These are phyloP conservation scores for Carex pumila DNA, from an alignment of 176 grass and related monocot species.

Conservation along the genomic window DNA sequence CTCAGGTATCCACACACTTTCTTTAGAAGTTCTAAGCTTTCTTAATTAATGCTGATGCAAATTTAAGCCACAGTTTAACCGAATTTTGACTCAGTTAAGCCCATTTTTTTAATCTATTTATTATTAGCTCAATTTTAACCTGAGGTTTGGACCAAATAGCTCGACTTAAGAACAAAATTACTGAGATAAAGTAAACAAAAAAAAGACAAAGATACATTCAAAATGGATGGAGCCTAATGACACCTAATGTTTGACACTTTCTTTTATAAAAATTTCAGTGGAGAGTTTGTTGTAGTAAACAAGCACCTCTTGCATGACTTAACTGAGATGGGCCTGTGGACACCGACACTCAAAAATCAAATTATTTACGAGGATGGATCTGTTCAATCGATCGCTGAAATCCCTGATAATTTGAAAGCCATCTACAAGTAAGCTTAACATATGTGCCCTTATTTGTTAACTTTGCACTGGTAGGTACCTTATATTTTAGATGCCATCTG, in stretches of 20 bases:
- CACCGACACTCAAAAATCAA: conserved; percentile 69
- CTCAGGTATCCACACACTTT: conserved; percentile 30
- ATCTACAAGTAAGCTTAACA: conserved; percentile 73
- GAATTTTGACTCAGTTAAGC: neutral
- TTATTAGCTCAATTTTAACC: neutral
- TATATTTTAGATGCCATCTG: neutral
- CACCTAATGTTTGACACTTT: conserved; percentile 12
- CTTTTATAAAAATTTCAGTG: conserved; percentile 34
- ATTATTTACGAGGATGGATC: conserved; percentile 96
- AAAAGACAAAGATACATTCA: neutral
- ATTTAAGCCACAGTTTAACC: neutral
- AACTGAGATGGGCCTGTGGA: conserved; percentile 94
- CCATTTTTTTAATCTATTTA: neutral
- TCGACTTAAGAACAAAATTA: neutral
- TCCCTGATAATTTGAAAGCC: conserved; percentile 79
- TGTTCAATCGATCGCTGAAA: conserved; percentile 71
- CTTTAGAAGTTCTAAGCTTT: neutral
- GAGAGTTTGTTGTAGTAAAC: conserved; percentile 98
- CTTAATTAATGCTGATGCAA: neutral
- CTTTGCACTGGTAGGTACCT: neutral
- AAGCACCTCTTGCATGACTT: conserved; percentile 98
- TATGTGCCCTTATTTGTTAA: neutral
- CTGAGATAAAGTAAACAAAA: neutral
- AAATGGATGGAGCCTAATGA: neutral
- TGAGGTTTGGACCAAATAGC: neutral